Base-by-base conservation (phyloP, 768 basidiomycete genomes). In the Gyrodon lividus region DNA sequence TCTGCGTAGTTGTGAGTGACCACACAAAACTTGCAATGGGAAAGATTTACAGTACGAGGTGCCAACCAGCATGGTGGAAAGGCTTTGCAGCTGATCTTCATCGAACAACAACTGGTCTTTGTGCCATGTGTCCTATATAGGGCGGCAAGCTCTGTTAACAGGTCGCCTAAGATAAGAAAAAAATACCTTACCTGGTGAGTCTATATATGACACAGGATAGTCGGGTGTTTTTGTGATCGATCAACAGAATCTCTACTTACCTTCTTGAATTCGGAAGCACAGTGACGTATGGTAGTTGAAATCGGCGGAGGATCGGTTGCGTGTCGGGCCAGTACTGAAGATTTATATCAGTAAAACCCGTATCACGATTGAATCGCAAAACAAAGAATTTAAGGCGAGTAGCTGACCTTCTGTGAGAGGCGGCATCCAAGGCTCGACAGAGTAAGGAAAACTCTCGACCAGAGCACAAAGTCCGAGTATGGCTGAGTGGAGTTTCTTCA, bases 371-470 rank as follows among this genome's bases (percentile, higher is more conserved):
- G 30, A 23, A 14, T 34, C 33, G 47, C 28, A 39, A 26, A 33
- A 28, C 30, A 40, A 17, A 6, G 22, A 40, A 26, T 38, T 39
- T 12, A 41, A 38, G 42, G 30, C 34, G 22, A 48, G 24, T 31
- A 38, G 6, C 74, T 35, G 59, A 87, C 88, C 80, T 75, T 90
- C 88, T 31, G 87, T 88, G 46, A 91, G 75, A 17, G 86, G 74
- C 26, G 88, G 88, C 81, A 96, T 86, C 88, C 94, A 98, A 56
- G 85, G 83, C 62, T 96, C 96, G 13, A 98, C 87, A 2, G 93
- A 94, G 70, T 97, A 97, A 0, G 96, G 96, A 66, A 89, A 96
- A 51, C 93, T 95, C 60, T 95, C 91, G 30, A 98, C 83, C 28
- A 98, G 74, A 5, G 96, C 92, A 57, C 91, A 92, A 39, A 95